These are phyloP conservation scores for Thuidium tamariscinum DNA, from an alignment of 225 moss, liverwort and hornwort species.

Conservation along the genomic window DNA sequence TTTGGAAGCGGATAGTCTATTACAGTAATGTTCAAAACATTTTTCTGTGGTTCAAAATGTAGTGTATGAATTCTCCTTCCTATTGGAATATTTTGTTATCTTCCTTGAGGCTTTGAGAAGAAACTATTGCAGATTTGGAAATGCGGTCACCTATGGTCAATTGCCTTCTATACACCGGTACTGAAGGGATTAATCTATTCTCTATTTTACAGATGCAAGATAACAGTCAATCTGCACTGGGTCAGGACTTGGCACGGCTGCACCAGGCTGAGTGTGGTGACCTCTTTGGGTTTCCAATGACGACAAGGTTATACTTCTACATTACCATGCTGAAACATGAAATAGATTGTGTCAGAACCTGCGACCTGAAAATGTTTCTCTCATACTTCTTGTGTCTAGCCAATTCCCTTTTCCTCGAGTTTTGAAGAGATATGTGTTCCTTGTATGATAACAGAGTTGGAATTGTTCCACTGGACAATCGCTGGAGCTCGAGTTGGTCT, in stretches of 20 bases:
- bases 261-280: slow-evolving; percentile 49
- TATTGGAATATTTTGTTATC: not conserved
- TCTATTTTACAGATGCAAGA: slow-evolving; percentile 33
- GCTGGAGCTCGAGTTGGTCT: slow-evolving; percentile 57
- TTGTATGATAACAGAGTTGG: slow-evolving; percentile 41
- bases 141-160: not conserved
- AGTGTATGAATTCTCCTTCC: too few relatives aligned
- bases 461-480: slow-evolving; percentile 45
- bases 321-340: not conserved
- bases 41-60: not conserved
- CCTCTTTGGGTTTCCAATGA: slow-evolving; percentile 51
- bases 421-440: slow-evolving; percentile 5
- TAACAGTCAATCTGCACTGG: slow-evolving; percentile 51
- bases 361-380: not conserved
- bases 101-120: not conserved
- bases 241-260: slow-evolving; percentile 41
- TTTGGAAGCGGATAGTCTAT: not conserved
- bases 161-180: not conserved
- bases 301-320: slow-evolving; percentile 37
- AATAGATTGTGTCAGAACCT: not conserved
- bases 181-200: not conserved
- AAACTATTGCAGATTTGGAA: not conserved
- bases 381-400: not conserved
- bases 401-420: not conserved
- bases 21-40: not conserved